These are phyloP conservation scores for Colletotrichum neosansevieriae DNA, from an alignment of 2,329 filamentous ascomycete species.

Conservation along the genomic window DNA sequence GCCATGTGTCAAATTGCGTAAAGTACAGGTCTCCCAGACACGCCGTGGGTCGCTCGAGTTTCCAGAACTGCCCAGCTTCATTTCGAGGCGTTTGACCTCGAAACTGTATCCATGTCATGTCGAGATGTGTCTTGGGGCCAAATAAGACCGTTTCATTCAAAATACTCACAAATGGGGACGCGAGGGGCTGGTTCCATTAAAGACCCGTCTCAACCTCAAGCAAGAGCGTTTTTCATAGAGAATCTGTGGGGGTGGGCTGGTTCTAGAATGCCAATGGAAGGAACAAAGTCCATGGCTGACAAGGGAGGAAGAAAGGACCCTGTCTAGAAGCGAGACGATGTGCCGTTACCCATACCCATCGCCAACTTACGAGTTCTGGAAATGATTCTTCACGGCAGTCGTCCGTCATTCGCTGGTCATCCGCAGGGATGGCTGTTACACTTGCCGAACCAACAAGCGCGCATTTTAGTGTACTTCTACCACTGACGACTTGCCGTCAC, in stretches of 20 bases:
- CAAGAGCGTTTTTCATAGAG: not conserved
- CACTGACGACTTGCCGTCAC: conserved; percentile 1
- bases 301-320: not conserved
- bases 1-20: conserved; percentile 20
- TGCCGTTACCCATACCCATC: not conserved
- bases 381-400: conserved; percentile 1
- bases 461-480: not conserved
- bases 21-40: not conserved
- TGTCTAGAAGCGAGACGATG: not conserved
- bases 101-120: conserved; percentile 16
- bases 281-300: not conserved
- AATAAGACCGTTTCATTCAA: conserved; percentile 18
- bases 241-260: not conserved
- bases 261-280: conserved; percentile 26
- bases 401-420: not conserved
- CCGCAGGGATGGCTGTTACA: not conserved
- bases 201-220: conserved; percentile 3
- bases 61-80: conserved; percentile 10
- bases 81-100: conserved; percentile 16
- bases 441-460: conserved; percentile 5
- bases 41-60: conserved; percentile 3
- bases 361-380: conserved; percentile 11
- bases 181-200: conserved; percentile 5
- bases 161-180: conserved; percentile 13
- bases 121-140: not conserved